phyloP scores from a whole-genome alignment of 768 basidiomycete species.

The Dacryopinax spathularia region DNA sequence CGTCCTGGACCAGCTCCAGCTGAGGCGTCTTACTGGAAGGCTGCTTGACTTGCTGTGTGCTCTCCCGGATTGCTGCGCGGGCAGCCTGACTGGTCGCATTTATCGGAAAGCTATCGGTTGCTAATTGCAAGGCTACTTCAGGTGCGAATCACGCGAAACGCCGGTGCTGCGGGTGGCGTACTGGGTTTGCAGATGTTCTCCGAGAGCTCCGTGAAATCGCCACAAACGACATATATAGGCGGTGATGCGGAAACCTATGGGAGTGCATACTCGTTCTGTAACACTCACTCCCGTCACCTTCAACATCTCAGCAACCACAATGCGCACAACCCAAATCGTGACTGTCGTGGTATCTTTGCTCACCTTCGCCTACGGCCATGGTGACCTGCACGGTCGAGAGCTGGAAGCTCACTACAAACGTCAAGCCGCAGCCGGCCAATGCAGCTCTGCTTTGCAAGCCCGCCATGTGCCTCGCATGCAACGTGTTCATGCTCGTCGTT shows the following conservation, averaged over 20 bases:
- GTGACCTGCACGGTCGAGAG: background rate
- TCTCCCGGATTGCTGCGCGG: background rate
- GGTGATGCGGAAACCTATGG: too few relatives aligned
- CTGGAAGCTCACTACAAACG: background rate
- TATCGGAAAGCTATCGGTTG: background rate
- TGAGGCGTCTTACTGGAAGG: background rate
- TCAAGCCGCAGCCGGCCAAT: background rate
- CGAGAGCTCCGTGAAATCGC: too few relatives aligned
- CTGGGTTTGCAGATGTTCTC: background rate
- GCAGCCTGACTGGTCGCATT: too few relatives aligned
- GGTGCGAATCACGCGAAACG: background rate
- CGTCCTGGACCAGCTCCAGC: background rate
- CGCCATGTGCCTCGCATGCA: background rate
- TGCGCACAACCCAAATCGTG: background rate
- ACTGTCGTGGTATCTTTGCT: background rate
- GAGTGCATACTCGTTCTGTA: too few relatives aligned
- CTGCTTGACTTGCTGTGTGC: background rate
- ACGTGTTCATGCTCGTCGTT: background rate
- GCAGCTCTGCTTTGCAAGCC: background rate
- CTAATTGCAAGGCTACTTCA: background rate
- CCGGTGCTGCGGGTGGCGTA: background rate
- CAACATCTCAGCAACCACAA: too few relatives aligned
- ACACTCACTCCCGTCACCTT: background rate
- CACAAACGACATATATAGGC: too few relatives aligned
- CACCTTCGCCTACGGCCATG: background rate